A percentile compares a stretch with the other conserved stretches of the same genome.
Evolutionary conservation across 202 grass and related monocot genomes (phyloP).

Genomic region (Saccharum hybrid): DNA sequence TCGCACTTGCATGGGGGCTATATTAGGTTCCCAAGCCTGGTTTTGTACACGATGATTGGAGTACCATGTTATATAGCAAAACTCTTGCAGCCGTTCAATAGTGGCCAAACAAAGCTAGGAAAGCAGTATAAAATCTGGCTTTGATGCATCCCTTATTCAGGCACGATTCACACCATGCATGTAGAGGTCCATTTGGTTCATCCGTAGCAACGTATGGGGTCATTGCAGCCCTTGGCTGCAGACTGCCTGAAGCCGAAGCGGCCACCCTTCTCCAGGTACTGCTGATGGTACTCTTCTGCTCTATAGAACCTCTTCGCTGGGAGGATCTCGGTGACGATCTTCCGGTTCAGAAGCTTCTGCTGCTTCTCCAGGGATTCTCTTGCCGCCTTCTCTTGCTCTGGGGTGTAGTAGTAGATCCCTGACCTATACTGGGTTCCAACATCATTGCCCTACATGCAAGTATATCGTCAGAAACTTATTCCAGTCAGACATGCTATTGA

Average conservation of each 20-base stretch:
- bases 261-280: slow-evolving; percentile 92
- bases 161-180: neutral
- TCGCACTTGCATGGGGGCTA: slow-evolving; percentile 13
- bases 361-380: slow-evolving; percentile 68
- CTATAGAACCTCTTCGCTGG: slow-evolving; percentile 93
- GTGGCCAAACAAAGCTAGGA: slow-evolving; percentile 10
- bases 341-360: slow-evolving; percentile 71
- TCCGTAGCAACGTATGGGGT: slow-evolving; percentile 94
- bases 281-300: slow-evolving; percentile 97
- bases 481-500: neutral
- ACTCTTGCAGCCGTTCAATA: slow-evolving; percentile 6
- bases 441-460: slow-evolving; percentile 64
- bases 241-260: slow-evolving; percentile 86
- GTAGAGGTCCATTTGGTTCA: slow-evolving; percentile 34
- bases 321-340: slow-evolving; percentile 78
- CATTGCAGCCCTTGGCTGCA: slow-evolving; percentile 78
- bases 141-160: slow-evolving; percentile 40
- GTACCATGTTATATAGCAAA: slow-evolving; percentile 29
- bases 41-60: slow-evolving; percentile 19
- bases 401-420: slow-evolving; percentile 87
- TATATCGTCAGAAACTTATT: neutral
- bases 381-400: slow-evolving; percentile 71
- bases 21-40: too few species aligned
- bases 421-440: slow-evolving; percentile 92
- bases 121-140: slow-evolving; percentile 19